Conservation (phyloP, 768 basidiomycete genomes). For the Hortiboletus flavorubellus region DNA sequence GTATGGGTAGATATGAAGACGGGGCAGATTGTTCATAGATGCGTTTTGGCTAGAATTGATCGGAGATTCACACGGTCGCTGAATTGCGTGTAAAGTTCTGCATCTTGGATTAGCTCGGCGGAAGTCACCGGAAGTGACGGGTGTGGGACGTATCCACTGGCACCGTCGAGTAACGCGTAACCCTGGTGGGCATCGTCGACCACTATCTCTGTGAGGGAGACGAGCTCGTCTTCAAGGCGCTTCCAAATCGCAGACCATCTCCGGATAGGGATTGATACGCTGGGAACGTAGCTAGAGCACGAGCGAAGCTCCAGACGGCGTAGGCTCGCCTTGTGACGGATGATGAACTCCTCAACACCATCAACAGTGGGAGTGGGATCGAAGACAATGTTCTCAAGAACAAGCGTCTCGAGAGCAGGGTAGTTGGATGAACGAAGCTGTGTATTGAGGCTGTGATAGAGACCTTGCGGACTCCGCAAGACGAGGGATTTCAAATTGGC, state of each 20-base stretch:
- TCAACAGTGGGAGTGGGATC: constrained; percentile 18
- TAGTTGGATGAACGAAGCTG: constrained; percentile 21
- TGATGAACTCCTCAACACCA: constrained; percentile 30
- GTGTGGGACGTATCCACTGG: constrained; percentile 23
- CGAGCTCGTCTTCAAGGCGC: constrained; percentile 20
- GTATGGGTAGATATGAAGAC: not conserved
- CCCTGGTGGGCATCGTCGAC: constrained; percentile 14
- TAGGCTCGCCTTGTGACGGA: constrained; percentile 28
- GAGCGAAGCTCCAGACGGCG: constrained; percentile 24
- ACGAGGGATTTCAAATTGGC: constrained; percentile 20
- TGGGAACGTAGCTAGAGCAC: constrained; percentile 26
- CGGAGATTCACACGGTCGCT: constrained; percentile 10
- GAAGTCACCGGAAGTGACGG: constrained; percentile 1
- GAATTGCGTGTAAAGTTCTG: constrained; percentile 8
- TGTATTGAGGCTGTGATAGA: constrained; percentile 26
- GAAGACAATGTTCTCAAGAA: constrained; percentile 31
- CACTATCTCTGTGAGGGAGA: constrained; percentile 22
- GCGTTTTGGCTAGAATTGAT: not conserved
- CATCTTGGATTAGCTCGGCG: constrained; percentile 3
- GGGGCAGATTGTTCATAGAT: not conserved
- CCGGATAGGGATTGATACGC: constrained; percentile 13
- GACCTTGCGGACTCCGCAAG: constrained; percentile 27
- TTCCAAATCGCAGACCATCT: constrained; percentile 30
- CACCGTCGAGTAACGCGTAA: constrained; percentile 24
- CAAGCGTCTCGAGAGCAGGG: constrained; percentile 25